A percentile compares a stretch with the other conserved stretches of the same genome.
These are phyloP conservation scores for Tricholomella constricta DNA, from an alignment of 768 basidiomycete species.

Conservation along the genomic window DNA sequence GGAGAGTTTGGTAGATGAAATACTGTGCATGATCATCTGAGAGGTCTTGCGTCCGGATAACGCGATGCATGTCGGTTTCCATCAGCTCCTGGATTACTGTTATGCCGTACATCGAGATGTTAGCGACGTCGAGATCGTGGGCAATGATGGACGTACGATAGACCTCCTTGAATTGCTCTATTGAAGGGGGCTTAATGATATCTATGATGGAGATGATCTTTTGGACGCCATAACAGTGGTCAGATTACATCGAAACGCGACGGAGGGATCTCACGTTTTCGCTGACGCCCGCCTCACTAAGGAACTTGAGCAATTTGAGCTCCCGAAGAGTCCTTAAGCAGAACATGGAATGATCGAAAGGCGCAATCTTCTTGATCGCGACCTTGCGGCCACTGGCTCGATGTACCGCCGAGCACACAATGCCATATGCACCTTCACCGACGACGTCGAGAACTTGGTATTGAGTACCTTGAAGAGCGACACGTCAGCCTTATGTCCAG, in stretches of 20 bases:
- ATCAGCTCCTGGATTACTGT: conserved; percentile 89
- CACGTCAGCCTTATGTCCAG: conserved; percentile 8
- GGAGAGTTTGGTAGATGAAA: conserved; percentile 91
- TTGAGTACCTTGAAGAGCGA: conserved; percentile 54
- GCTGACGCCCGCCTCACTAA: conserved; percentile 86
- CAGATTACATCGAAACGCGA: conserved; percentile 3
- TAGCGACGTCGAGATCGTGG: neutral
- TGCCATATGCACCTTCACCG: conserved; percentile 91
- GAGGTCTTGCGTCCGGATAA: conserved; percentile 92
- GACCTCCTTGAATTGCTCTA: conserved; percentile 87
- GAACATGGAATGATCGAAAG: conserved; percentile 96
- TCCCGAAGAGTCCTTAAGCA: conserved; percentile 89
- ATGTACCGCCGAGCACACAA: conserved; percentile 93
- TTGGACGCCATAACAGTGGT: conserved; percentile 5
- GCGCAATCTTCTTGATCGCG: conserved; percentile 95
- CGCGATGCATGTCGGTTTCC: conserved; percentile 97
- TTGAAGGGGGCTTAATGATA: conserved; percentile 77
- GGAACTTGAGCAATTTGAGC: conserved; percentile 79
- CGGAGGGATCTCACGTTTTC: conserved; percentile 63
- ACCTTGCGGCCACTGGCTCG: conserved; percentile 86
- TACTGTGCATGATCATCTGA: conserved; percentile 96
- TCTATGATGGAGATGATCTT: conserved; percentile 91
- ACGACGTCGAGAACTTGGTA: conserved; percentile 88
- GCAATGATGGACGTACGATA: conserved; percentile 51
- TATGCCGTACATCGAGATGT: neutral